Evolutionary conservation across 2,329 filamentous ascomycete genomes (phyloP).

Genomic region (Paracoccidioides brasiliensis): DNA sequence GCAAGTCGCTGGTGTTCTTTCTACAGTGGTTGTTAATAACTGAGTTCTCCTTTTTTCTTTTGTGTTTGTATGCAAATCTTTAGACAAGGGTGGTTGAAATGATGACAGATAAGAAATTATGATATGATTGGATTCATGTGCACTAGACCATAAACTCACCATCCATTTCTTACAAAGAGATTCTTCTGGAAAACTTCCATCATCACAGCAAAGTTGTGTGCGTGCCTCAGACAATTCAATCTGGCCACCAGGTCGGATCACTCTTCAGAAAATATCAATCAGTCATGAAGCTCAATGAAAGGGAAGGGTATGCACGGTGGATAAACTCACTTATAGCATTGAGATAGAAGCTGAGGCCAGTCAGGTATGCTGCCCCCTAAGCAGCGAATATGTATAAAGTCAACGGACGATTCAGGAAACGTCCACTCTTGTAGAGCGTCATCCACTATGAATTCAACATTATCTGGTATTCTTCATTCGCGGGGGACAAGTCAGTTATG

Average conservation of each 20-base stretch:
- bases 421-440: slow-evolving; percentile 49
- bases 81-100: too few species aligned
- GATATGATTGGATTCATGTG: too few species aligned
- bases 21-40: slow-evolving; percentile 1
- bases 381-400: slow-evolving; percentile 43
- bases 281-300: background rate
- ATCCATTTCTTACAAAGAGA: slow-evolving; percentile 7
- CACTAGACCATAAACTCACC: background rate
- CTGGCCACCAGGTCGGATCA: slow-evolving; percentile 13
- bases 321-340: slow-evolving; percentile 30
- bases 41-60: background rate
- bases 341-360: slow-evolving; percentile 37
- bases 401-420: slow-evolving; percentile 35
- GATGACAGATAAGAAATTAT: too few species aligned
- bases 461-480: slow-evolving; percentile 39
- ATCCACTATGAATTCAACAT: slow-evolving; percentile 50
- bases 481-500: background rate
- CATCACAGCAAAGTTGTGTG: slow-evolving; percentile 9
- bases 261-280: slow-evolving; percentile 11
- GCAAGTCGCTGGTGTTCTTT: slow-evolving; percentile 6
- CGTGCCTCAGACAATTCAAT: slow-evolving; percentile 17
- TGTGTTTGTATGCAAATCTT: too few species aligned
- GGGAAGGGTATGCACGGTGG: background rate
- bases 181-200: slow-evolving; percentile 7
- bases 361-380: slow-evolving; percentile 42